phyloP scores from a whole-genome alignment of 2,329 filamentous ascomycete genomes.

The Arthrobotrys iridis region DNA sequence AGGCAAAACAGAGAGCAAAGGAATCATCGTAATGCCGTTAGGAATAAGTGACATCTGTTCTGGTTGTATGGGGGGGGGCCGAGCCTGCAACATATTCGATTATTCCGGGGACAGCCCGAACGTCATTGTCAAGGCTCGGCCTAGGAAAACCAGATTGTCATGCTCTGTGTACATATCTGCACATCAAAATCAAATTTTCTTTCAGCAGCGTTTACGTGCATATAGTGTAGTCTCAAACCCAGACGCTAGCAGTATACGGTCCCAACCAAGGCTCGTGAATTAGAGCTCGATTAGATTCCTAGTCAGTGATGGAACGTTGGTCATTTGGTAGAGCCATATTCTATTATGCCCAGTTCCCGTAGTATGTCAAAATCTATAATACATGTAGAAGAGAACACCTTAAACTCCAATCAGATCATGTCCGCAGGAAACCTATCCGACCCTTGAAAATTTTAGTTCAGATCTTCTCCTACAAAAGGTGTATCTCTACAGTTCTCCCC shows the following conservation, averaged over 20 bases:
- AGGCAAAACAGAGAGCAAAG: slow-evolving; percentile 56
- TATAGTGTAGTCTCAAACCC: too few species aligned
- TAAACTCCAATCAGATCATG: background rate
- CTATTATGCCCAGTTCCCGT: background rate
- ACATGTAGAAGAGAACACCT: background rate
- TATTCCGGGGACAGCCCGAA: background rate
- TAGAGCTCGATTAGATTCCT: background rate
- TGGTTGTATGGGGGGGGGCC: slow-evolving; percentile 14
- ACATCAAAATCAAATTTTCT: background rate
- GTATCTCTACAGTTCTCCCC: slow-evolving; percentile 45
- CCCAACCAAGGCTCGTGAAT: background rate
- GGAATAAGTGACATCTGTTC: background rate
- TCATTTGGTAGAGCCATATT: background rate
- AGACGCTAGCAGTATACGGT: background rate
- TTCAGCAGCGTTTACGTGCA: too few species aligned
- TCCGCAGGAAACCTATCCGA: background rate
- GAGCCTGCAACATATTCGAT: background rate
- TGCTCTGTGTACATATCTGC: slow-evolving; percentile 19
- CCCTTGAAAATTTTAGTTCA: background rate
- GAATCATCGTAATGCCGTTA: background rate
- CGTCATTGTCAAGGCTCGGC: background rate
- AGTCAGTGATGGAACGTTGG: background rate
- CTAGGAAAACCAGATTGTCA: background rate
- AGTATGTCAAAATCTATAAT: slow-evolving; percentile 18
- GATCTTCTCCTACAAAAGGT: background rate